Base-by-base conservation (phyloP, 495 filamentous ascomycete species). In the Stereocaulon alpinum region DNA sequence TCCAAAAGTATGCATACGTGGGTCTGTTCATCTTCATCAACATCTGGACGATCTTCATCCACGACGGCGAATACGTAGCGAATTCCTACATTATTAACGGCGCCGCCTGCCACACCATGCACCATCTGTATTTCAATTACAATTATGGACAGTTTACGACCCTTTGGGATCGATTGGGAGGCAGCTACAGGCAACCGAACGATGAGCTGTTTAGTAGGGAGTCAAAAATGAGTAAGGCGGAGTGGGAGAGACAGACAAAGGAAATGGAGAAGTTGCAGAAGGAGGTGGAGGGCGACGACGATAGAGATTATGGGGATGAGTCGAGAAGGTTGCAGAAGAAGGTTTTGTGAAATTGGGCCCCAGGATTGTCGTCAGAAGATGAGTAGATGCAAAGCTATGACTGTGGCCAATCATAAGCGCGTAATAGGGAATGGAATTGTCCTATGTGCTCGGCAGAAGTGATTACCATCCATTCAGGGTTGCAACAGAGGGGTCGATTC, bases 101-200 rank as follows among this genome's bases (percentile, higher is more conserved):
- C 43, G 92, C 92, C 22, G 92, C 92, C 40, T 97, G 92, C 76
- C 92, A 97, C 73, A 92, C 89, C 14, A 88, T 91, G 86, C 91
- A 97, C 71, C 92, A 97, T 69, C 74, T 95, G n/a, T 94, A 94
- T 72, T 97, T 97, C 82, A 95, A 94, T 76, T 95, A 90, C 80
- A 97, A 96, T 76, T 97, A 96, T 64, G 92, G 93, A 59, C 92
- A 97, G 70, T 97, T 90, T 75, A 95, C 88, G 4, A 97, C 93
- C 6, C 73, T 96, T 37, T 97, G 91, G 91, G 92, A 97, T 68
- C 83, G 93, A 51, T 68, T 97, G 40, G 88, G 89, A 60, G 87
- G 87, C 52, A 93, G 86, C 72, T 97, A 96, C 76, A 79, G 91
- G 60, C 80, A 85, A 74, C 92, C 92, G 11, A 95, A 95, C 62